Percentiles rank a stretch among this genome's conserved stretches.
phyloP scores from a whole-genome alignment of 805 yeast genomes.

The Debaryomyces castellii region DNA sequence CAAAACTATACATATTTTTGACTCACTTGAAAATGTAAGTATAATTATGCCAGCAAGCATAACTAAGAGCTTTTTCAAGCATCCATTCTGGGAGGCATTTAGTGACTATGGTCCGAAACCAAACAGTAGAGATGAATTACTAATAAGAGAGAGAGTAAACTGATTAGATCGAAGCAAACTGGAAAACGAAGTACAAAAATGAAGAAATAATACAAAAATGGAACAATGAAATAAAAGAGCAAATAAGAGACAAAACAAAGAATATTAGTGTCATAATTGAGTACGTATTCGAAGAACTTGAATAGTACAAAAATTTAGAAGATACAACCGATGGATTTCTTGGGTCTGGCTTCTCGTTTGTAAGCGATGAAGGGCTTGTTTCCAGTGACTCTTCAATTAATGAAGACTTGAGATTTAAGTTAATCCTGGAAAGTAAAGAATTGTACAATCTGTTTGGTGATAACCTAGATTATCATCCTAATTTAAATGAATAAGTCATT shows the following conservation, averaged over 20 bases:
- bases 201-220: conserved; percentile 15
- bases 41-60: too few species aligned
- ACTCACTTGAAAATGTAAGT: too few species aligned
- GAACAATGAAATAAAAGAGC: conserved; percentile 16
- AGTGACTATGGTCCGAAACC: conserved; percentile 11
- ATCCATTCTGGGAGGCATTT: conserved; percentile 15
- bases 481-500: conserved; percentile 32
- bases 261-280: conserved; percentile 18
- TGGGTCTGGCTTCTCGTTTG: conserved; percentile 12
- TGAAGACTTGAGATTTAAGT: conserved; percentile 5
- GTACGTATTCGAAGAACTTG: conserved; percentile 28
- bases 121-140: conserved; percentile 15
- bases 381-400: conserved; percentile 17
- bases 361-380: conserved; percentile 18
- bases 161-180: conserved; percentile 17
- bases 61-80: conserved; percentile 10
- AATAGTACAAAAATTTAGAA: conserved; percentile 22
- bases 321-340: conserved; percentile 5
- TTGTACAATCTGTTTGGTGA: conserved; percentile 13
- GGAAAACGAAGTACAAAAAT: conserved; percentile 18
- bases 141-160: conserved; percentile 13
- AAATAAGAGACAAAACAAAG: conserved; percentile 9
- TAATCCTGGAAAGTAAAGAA: conserved; percentile 11
- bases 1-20: too few species aligned
- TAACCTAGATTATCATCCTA: conserved; percentile 38